Conservation (phyloP, 176 grass and related monocot genomes). For the Cocos nucifera region DNA sequence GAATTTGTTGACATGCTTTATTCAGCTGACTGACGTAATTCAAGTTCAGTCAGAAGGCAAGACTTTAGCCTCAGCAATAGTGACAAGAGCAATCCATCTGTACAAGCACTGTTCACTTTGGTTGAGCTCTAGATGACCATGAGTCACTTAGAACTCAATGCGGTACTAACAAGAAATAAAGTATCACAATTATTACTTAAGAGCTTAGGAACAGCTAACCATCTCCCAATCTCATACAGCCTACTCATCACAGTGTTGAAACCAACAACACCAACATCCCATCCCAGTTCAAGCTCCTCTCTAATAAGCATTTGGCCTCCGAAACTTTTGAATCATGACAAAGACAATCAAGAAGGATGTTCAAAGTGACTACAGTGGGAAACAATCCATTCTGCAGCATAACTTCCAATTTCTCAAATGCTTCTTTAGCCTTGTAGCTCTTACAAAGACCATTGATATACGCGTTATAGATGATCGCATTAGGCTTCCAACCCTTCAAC, state of each 20-base stretch:
- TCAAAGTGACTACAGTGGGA: conserved; percentile 52
- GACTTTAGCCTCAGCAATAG: too few relatives aligned
- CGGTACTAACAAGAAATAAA: too few relatives aligned
- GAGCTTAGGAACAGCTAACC: conserved; percentile 34
- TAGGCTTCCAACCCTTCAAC: conserved; percentile 42
- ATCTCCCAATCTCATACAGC: conserved; percentile 35
- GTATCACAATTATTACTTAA: too few relatives aligned
- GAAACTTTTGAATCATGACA: conserved; percentile 41
- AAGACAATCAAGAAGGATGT: conserved; percentile 65
- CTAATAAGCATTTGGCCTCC: conserved; percentile 41
- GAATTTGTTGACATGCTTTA: too few relatives aligned
- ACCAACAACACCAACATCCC: conserved; percentile 29
- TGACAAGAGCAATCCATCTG: too few relatives aligned
- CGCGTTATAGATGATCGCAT: conserved; percentile 59
- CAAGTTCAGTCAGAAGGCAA: too few relatives aligned
- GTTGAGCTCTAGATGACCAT: too few relatives aligned
- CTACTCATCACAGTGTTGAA: conserved; percentile 86
- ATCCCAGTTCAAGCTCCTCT: conserved; percentile 33
- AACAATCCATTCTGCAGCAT: conserved; percentile 49
- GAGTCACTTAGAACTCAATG: too few relatives aligned
- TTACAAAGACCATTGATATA: conserved; percentile 76
- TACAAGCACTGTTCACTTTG: too few relatives aligned
- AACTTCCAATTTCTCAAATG: conserved; percentile 36
- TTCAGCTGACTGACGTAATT: too few relatives aligned
- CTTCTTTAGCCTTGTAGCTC: conserved; percentile 41